phyloP scores from a whole-genome alignment of 2,329 filamentous ascomycete species.

The Uncinocarpus reesii region DNA sequence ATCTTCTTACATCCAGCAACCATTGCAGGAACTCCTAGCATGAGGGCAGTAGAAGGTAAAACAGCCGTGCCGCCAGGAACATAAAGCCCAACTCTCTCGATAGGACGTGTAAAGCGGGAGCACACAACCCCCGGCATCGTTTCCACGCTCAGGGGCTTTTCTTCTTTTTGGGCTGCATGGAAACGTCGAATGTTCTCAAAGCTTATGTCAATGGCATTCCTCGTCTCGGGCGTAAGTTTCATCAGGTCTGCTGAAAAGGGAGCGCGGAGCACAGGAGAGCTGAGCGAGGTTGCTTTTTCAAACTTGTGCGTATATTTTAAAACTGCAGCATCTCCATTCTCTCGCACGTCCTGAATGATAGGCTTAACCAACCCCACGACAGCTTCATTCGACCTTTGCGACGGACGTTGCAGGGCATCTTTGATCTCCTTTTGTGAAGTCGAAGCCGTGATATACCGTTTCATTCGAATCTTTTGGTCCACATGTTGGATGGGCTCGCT shows the following conservation, averaged over 20 bases:
- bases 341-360: conserved; percentile 79
- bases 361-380: conserved; percentile 85
- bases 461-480: conserved; percentile 66
- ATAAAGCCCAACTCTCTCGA: conserved; percentile 93
- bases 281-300: conserved; percentile 86
- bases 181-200: conserved; percentile 93
- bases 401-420: conserved; percentile 72
- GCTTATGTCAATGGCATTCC: conserved; percentile 82
- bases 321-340: conserved; percentile 75
- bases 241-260: conserved; percentile 80
- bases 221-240: conserved; percentile 72
- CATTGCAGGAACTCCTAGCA: conserved; percentile 96
- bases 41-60: conserved; percentile 90
- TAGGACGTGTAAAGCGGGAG: conserved; percentile 82
- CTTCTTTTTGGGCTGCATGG: conserved; percentile 81
- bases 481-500: conserved; percentile 45
- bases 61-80: conserved; percentile 94
- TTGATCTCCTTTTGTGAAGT: conserved; percentile 56
- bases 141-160: conserved; percentile 72
- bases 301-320: conserved; percentile 96
- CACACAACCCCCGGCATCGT: conserved; percentile 97
- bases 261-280: conserved; percentile 76
- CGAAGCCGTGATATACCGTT: conserved; percentile 59
- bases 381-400: conserved; percentile 85
- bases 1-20: conserved; percentile 95